Percentiles rank a stretch among this genome's conserved stretches.
Conservation (phyloP, 1,284 basidiomycete genomes). For the Ceratobasidium sp. region DNA sequence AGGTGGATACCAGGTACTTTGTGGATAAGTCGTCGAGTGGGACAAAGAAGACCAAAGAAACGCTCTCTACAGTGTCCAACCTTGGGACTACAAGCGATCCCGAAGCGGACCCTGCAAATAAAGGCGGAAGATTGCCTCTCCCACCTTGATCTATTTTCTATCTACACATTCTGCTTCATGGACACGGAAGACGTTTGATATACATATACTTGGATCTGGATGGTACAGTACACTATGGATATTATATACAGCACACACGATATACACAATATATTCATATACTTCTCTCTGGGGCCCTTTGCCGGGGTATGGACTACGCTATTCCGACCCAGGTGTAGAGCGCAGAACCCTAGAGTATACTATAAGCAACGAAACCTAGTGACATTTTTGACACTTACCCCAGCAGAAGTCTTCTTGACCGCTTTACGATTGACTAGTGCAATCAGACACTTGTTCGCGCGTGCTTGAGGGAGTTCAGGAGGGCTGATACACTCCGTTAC, state of each 20-base stretch:
- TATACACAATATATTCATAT: conserved; percentile 38
- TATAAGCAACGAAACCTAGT: background rate
- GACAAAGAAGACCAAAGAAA: conserved; percentile 25
- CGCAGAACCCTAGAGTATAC: conserved; percentile 18
- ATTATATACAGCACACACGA: conserved; percentile 25
- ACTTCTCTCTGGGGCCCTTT: background rate
- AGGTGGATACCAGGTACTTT: conserved; percentile 25
- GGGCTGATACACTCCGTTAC: conserved; percentile 83
- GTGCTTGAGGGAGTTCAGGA: conserved; percentile 87
- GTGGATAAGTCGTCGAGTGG: conserved; percentile 39
- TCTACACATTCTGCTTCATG: conserved; percentile 16
- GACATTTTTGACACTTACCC: background rate
- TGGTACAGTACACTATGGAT: conserved; percentile 32
- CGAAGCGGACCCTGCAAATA: conserved; percentile 31
- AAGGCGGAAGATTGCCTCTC: conserved; percentile 24
- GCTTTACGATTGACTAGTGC: conserved; percentile 90
- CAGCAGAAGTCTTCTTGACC: conserved; percentile 68
- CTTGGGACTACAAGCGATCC: background rate
- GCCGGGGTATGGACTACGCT: background rate
- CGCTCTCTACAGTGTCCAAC: conserved; percentile 10
- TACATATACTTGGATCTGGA: conserved; percentile 1
- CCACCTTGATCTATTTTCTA: conserved; percentile 35
- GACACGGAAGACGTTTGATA: background rate
- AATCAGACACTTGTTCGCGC: conserved; percentile 93
- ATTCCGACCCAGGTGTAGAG: conserved; percentile 42